Evolutionary conservation across 306 rosid species (phyloP), one percentile per base, ranked within the genome.

Genomic region (Urtica urens): DNA sequence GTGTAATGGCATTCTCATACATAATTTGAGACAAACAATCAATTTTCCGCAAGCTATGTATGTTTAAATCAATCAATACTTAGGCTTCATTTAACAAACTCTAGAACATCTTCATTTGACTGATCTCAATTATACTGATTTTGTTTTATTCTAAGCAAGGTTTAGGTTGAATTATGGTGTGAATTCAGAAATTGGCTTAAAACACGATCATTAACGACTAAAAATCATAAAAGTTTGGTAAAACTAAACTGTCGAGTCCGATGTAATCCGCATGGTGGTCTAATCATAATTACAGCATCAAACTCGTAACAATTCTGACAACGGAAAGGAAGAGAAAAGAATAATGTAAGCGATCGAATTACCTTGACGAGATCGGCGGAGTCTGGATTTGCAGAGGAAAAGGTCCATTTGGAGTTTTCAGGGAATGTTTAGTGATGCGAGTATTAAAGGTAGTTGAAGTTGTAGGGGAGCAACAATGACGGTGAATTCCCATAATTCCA

Each of bases 311-410:
- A 30, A 21, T 2, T 43, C 22, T 21, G 3, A 25, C 0, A 20
- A 23, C 7, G 12, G 4, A 14, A 8, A 19, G 24, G 27, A 20
- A 1, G 14, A 22, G 7, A 25, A n/a, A 10, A 30, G 46, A 21
- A 29, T 33, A 38, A 4, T 7, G 15, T 10, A 2, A 28, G 21
- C 2, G 38, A 42, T 34, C 3, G 49, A 18, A 42, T 45, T 54
- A 87, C 96, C 80, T 20, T 79, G 71, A n/a, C 93, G 88, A 67
- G 95, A 80, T 81, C 94, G 75, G 78, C 34, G 83, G 60, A 81
- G 74, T 82, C 94, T 72, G 78, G 83, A 60, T 72, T 66, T 88
- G 65, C 62, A 77, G 77, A 78, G 56, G 50, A 56, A 49, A 58
- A 61, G 93, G 60, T 87, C 56, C 69, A 63, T 63, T 46, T 22